A percentile compares a stretch with the other conserved stretches of the same genome.
Evolutionary conservation across 257 asterid species (phyloP).

Genomic region (Solanum bulbocastanum): DNA sequence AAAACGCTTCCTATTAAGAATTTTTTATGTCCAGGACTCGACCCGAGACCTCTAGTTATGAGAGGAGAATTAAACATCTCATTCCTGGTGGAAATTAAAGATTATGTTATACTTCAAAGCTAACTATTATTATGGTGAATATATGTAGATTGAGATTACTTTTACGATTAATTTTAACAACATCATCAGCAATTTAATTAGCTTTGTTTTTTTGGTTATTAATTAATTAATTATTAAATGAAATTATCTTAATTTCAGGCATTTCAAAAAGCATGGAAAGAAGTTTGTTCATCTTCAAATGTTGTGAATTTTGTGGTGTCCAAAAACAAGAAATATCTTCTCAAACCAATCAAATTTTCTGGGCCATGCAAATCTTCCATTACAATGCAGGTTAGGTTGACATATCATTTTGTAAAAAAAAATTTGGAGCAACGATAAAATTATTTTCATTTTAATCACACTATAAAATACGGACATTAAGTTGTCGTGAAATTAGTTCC

Average conservation of each 20-base stretch:
- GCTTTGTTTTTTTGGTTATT: background rate
- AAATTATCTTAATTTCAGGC: slow-evolving; percentile 24
- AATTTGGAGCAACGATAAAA: background rate
- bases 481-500: background rate
- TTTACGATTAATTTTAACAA: background rate
- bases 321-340: slow-evolving; percentile 18
- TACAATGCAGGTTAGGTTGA: slow-evolving; percentile 29
- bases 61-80: background rate
- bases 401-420: background rate
- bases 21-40: too few species aligned
- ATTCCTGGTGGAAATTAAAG: background rate
- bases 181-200: background rate
- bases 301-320: slow-evolving; percentile 30
- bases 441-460: background rate
- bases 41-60: too few species aligned
- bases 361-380: slow-evolving; percentile 55
- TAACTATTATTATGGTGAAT: background rate
- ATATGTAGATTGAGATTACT: background rate
- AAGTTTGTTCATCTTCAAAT: slow-evolving; percentile 36
- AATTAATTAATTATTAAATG: background rate
- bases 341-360: slow-evolving; percentile 36
- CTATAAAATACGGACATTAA: too few species aligned
- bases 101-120: background rate
- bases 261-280: slow-evolving; percentile 38
- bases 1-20: too few species aligned